These are phyloP conservation scores for Nymphaea thermarum DNA, from an alignment of 164 flowering plant species.

Conservation along the genomic window DNA sequence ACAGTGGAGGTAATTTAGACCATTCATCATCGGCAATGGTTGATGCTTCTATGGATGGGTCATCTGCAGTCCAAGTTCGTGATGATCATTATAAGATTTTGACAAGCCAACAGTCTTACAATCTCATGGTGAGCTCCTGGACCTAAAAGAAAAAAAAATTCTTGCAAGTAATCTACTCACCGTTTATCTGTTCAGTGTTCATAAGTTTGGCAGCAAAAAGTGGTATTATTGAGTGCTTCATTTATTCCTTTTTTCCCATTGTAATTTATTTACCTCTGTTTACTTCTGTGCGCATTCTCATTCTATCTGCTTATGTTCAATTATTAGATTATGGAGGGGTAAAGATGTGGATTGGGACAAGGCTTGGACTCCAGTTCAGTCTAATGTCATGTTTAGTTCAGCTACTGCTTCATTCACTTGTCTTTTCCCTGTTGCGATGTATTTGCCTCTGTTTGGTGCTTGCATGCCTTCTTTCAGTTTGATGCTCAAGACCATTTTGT, in stretches of 20 bases:
- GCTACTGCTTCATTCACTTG: not conserved
- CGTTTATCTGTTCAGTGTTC: not conserved
- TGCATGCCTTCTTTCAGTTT: not conserved
- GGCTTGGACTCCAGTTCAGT: too few species aligned
- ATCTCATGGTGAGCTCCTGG: conserved; percentile 2
- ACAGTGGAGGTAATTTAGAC: not conserved
- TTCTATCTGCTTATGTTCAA: too few species aligned
- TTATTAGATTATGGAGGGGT: too few species aligned
- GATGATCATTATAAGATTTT: conserved; percentile 1
- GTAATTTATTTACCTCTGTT: too few species aligned
- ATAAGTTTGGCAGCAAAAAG: too few species aligned
- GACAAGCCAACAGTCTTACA: conserved; percentile 7
- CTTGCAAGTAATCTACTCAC: not conserved
- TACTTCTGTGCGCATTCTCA: too few species aligned
- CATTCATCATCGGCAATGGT: conserved; percentile 4
- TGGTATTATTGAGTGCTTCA: too few species aligned
- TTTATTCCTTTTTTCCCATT: too few species aligned
- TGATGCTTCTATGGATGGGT: conserved; percentile 5
- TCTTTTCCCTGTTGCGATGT: not conserved
- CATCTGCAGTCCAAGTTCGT: not conserved
- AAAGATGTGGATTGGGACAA: too few species aligned
- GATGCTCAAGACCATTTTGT: not conserved
- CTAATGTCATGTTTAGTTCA: too few species aligned
- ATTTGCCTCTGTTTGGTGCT: not conserved
- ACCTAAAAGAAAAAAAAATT: not conserved